Base-by-base conservation (phyloP, 2,329 filamentous ascomycete genomes). In the Calonectria hongkongensis region DNA sequence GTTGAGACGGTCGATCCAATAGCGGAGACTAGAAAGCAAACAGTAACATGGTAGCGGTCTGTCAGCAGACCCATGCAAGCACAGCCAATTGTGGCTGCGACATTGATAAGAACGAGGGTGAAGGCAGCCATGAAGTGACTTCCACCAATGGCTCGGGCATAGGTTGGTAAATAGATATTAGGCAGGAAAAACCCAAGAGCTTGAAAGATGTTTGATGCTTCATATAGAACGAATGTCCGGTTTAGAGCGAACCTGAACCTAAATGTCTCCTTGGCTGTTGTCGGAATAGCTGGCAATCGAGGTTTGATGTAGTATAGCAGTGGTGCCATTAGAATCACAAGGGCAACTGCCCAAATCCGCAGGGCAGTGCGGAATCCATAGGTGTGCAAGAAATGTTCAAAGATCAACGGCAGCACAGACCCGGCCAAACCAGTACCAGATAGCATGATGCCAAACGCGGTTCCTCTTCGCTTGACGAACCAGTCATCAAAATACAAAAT, bases 301-400 rank as follows among this genome's bases (percentile, higher is more conserved):
- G 66, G 66, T n/a, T 68, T 68, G 54, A 68, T 43, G 25, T 50
- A 68, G 10, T 62, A 68, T 7, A 48, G 13, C 12, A 68, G 18
- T 8, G 66, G 66, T 6, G 43, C 66, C 12, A 41, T 41, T 1
- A 62, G 21, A 2, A 68, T 8, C 9, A 68, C 41, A 6, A 62
- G 9, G 1, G 43, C 7, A 41, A 48, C 15, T 2, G 51, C 30
- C 51, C 66, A 68, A 8, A 62, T 50, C 2, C 54, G 66, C 4
- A 62, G 25, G 10, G 51, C n/a, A 2, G 43, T 62, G 0, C 43
- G 54, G 13, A 68, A 68, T 12, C 66, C 66, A 16, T 50, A 62
- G n/a, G 27, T 21, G 10, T 48, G 41, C 7, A 68, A n/a, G 18
- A 68, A 36, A 27, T 39, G 33, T 7, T 68, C 66, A 41, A 68